Conservation (phyloP, 306 rosid species). For the Sindora glabra region DNA sequence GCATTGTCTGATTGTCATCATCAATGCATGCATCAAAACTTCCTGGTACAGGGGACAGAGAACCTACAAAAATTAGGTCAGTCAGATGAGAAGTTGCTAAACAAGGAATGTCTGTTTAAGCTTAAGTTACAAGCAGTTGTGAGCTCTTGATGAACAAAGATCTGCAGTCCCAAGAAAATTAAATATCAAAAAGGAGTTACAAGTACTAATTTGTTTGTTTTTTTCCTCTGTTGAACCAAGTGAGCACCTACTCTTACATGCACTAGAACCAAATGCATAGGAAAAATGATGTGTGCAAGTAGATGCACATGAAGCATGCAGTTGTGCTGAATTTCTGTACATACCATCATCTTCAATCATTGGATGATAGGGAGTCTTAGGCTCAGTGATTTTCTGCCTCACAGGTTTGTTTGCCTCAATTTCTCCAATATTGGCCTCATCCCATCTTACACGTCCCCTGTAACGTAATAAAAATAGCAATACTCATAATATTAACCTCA, state of each 20-base stretch:
- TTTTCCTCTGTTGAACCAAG: neutral
- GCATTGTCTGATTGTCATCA: constrained; percentile 31
- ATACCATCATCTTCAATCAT: constrained; percentile 89
- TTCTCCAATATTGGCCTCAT: constrained; percentile 77
- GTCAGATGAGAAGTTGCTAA: neutral
- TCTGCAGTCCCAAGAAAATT: no score
- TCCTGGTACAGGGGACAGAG: constrained; percentile 63
- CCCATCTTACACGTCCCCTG: constrained; percentile 83
- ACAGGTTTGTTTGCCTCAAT: constrained; percentile 97
- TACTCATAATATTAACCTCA: constrained; percentile 4
- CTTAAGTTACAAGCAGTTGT: no score
- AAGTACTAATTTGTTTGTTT: no score
- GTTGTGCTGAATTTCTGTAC: constrained; percentile 8
- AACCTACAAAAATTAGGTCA: constrained; percentile 39
- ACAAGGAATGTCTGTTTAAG: neutral
- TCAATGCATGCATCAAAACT: constrained; percentile 55
- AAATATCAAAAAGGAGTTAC: no score
- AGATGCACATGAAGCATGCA: constrained; percentile 5
- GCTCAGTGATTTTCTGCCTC: constrained; percentile 98
- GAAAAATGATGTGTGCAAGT: constrained; percentile 2
- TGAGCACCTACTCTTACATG: no score
- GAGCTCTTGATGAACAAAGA: no score
- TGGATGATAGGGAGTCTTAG: constrained; percentile 95
- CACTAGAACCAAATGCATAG: no score
- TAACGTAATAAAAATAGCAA: constrained; percentile 11